Evolutionary conservation across 352 stramenopile genomes (phyloP).

Genomic region (Globisporangium okanoganense): DNA sequence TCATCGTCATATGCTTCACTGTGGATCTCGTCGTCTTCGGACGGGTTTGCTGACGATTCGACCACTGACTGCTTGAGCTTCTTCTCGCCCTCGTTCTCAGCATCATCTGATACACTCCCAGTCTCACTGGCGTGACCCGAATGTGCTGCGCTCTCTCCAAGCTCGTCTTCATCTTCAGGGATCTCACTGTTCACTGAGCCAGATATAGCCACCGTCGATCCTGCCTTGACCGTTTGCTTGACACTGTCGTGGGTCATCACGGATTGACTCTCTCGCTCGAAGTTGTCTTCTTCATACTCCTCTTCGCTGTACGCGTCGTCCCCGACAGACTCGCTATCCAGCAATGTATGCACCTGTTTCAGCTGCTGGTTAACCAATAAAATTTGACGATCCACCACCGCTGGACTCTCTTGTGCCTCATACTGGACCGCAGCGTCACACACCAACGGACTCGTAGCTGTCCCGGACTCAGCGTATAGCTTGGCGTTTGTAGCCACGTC

Average conservation of each 20-base stretch:
- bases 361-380: background rate
- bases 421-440: constrained; percentile 33
- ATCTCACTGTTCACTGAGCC: constrained; percentile 1
- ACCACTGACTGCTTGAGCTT: background rate
- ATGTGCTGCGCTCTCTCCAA: background rate
- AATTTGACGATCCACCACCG: background rate
- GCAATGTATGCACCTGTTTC: background rate
- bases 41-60: background rate
- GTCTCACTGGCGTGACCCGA: constrained; percentile 6
- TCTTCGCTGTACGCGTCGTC: constrained; percentile 26
- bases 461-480: constrained; percentile 31
- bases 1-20: background rate
- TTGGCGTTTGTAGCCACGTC: constrained; percentile 42
- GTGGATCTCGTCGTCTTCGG: constrained; percentile 6
- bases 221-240: background rate
- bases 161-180: constrained; percentile 6
- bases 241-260: background rate
- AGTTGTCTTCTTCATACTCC: constrained; percentile 35
- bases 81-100: background rate
- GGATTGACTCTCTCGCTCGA: constrained; percentile 33
- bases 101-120: constrained; percentile 2
- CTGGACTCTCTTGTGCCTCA: constrained; percentile 7
- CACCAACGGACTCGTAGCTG: constrained; percentile 19
- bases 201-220: background rate
- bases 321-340: background rate